Base-by-base conservation (phyloP, 1,139 yeast species). In the Spathaspora sp. region DNA sequence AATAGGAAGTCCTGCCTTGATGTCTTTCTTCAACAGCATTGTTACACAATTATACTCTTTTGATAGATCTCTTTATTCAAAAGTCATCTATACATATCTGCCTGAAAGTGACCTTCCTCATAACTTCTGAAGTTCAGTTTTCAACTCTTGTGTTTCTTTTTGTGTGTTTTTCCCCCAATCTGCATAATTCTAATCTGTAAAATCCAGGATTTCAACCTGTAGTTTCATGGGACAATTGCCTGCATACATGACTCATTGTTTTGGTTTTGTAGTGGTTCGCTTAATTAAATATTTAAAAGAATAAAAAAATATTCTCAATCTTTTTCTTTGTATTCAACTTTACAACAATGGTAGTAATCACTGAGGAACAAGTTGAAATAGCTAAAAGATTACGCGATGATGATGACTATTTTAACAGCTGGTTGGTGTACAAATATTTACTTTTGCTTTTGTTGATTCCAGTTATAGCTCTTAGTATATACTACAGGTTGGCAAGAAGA, bases 271-370 rank as follows among this genome's bases (percentile, higher is more conserved):
- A 27, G 13, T 27, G 7, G 6, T 7, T 27, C 31, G 13, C 13
- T 20, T 20, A 20, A 20, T 20, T 20, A n/a, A n/a, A n/a, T 20
- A 20, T 20, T n/a, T n/a, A n/a, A n/a, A n/a, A n/a, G n/a, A n/a
- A n/a, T 4, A 20, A 20, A 20, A 20, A 20, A 20, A 20, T 20
- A 20, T 4, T 7, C 23, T 4, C 23, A 20, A 7, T 20, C 23
- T 20, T 20, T 43, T 42, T 53, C 59, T 29, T 65, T 53, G 16
- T 63, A 58, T 4, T 59, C 51, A 5, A 20, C 23, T 20, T 20
- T 7, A 20, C 7, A 20, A 20, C 7, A 20, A 20, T 20, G 23
- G 23, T 20, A 20, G 23, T 20, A 20, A 20, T 20, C 23, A 20
- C 23, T 7, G 23, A 20, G 4, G 7, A 20, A 20, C 23, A 20